These are phyloP conservation scores for Paecilomyces variotii DNA, from an alignment of 2,329 filamentous ascomycete genomes.

Conservation along the genomic window DNA sequence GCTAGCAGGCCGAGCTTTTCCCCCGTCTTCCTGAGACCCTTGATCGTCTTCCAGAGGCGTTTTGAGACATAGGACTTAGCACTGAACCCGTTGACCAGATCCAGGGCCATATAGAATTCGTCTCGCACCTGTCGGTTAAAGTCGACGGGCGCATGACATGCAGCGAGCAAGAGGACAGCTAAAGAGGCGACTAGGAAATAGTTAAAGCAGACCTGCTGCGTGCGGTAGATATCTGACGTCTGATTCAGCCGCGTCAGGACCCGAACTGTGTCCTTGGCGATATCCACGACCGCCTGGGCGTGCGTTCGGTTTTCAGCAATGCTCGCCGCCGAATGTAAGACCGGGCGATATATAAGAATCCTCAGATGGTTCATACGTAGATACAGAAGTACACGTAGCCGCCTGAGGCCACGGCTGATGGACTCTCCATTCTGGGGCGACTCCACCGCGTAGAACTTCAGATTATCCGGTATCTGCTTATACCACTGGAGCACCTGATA, in stretches of 20 bases:
- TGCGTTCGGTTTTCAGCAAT: slow-evolving; percentile 69
- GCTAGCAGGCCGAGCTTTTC: slow-evolving; percentile 51
- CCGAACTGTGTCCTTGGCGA: slow-evolving; percentile 58
- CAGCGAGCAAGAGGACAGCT: slow-evolving; percentile 56
- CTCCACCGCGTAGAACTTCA: slow-evolving; percentile 55
- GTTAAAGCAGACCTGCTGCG: slow-evolving; percentile 58
- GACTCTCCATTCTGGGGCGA: slow-evolving; percentile 39
- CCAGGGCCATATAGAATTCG: slow-evolving; percentile 60
- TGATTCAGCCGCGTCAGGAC: slow-evolving; percentile 55
- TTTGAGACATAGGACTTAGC: slow-evolving; percentile 55
- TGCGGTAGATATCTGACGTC: slow-evolving; percentile 55
- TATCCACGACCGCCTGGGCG: slow-evolving; percentile 60
- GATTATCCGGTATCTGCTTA: slow-evolving; percentile 56
- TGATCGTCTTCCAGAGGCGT: slow-evolving; percentile 57
- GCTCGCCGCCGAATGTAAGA: slow-evolving; percentile 74
- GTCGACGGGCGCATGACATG: slow-evolving; percentile 54
- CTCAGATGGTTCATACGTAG: slow-evolving; percentile 84
- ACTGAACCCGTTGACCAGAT: slow-evolving; percentile 55
- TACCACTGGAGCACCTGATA: slow-evolving; percentile 84
- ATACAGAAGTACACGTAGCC: slow-evolving; percentile 76
- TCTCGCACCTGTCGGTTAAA: slow-evolving; percentile 55
- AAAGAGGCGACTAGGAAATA: slow-evolving; percentile 59
- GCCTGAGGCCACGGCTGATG: slow-evolving; percentile 58
- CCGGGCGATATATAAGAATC: slow-evolving; percentile 78
- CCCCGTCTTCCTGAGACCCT: slow-evolving; percentile 54